Base-by-base conservation (phyloP, 1,284 basidiomycete genomes). In the Microbotryomycetes sp. region DNA sequence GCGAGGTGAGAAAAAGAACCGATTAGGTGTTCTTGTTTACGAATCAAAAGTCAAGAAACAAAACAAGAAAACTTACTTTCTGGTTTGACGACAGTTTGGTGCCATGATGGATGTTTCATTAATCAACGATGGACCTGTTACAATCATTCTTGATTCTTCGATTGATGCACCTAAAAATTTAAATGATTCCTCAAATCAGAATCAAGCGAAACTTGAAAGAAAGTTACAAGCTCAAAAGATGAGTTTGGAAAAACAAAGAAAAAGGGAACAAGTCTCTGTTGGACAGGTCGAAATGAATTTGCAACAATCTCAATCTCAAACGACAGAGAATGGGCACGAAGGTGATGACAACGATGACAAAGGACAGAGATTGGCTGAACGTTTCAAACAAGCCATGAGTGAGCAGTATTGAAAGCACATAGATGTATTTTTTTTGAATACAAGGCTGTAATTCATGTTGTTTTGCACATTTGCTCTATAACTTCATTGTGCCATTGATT, bases 81-180 rank as follows among this genome's bases (percentile, higher is more conserved):
- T n/a, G n/a, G n/a, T n/a, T n/a, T n/a, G n/a, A n/a, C n/a, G n/a
- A 2, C 55, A 66, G 60, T 69, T 69, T 36, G 63, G 63, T 23
- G 62, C 62, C 0, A 71, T 70, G 70, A 70, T 71, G 70, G 60
- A 70, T 14, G 69, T 71, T 0, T 54, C 64, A 7, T 62, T 71
- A 15, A 63, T 60, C 1, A 71, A 70, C 58, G 70, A 71, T 30
- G 70, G 70, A 0, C 70, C 70, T 0, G 69, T 64, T 2, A 71
- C 70, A 4, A 64, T 70, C 32, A 64, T 71, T 23, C 59, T 71
- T 49, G 70, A 71, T 56, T 66, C 64, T 1, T 30, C 60, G 0
- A 60, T 48, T 6, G 67, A 69, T 36, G 62, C 58, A 0, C 60
- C 60, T 7, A 56, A 42, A 59, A 3, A 25, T 30, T n/a, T n/a